phyloP scores from a whole-genome alignment of 192 early-diverging fungal species.

The Entomortierella chlamydospora region DNA sequence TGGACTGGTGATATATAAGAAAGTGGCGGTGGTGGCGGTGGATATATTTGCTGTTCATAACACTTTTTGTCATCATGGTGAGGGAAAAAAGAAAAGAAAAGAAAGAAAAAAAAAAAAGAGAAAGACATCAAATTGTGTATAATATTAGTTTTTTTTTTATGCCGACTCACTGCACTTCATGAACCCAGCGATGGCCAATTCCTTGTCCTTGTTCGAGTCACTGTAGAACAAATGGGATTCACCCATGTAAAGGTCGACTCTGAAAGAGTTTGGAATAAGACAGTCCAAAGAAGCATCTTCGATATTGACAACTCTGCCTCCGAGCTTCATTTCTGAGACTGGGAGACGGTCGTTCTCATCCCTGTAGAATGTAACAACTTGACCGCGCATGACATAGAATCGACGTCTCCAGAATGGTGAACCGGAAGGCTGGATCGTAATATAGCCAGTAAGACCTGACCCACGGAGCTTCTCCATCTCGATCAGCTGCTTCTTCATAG shows the following conservation, averaged over 20 bases:
- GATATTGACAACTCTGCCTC: constrained; percentile 49
- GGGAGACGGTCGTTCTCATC: constrained; percentile 55
- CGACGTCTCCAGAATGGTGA: constrained; percentile 67
- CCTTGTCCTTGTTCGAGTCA: constrained; percentile 51
- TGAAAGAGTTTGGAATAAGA: constrained; percentile 61
- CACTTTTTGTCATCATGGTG: no score
- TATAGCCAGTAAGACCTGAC: constrained; percentile 52
- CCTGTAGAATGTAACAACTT: constrained; percentile 58
- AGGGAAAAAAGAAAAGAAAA: background rate
- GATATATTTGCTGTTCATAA: no score
- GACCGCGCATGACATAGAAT: constrained; percentile 65
- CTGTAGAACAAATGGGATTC: constrained; percentile 61
- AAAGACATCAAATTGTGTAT: background rate
- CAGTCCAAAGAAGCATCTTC: constrained; percentile 60
- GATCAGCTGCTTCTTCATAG: constrained; percentile 50
- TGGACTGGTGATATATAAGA: no score
- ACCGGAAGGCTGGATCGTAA: constrained; percentile 55
- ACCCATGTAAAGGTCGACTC: constrained; percentile 55
- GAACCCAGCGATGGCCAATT: constrained; percentile 51
- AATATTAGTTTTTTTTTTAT: constrained; percentile 14
- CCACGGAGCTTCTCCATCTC: constrained; percentile 41
- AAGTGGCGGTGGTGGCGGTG: no score
- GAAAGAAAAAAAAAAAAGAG: background rate
- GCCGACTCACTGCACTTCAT: constrained; percentile 56
- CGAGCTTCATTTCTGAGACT: constrained; percentile 53